These are phyloP conservation scores for Diospyros kaki DNA, from an alignment of 148 eudicot species.

Conservation along the genomic window DNA sequence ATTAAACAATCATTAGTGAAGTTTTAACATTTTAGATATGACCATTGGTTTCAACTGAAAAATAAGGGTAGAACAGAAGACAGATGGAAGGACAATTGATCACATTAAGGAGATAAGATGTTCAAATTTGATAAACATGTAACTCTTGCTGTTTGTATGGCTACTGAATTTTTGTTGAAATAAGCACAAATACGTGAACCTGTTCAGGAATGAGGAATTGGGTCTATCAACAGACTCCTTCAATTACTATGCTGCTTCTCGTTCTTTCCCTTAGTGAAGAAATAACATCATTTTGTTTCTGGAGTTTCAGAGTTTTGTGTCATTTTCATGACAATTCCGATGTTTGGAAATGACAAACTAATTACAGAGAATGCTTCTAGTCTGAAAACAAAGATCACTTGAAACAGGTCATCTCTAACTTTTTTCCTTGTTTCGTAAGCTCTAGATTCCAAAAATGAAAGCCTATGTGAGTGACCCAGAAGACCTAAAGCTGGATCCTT, in stretches of 20 bases:
- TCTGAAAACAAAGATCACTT: too few species aligned
- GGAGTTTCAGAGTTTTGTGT: neutral
- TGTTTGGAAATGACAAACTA: neutral
- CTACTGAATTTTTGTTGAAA: neutral
- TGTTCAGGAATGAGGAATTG: neutral
- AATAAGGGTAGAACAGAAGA: neutral
- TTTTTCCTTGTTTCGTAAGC: constrained; percentile 50
- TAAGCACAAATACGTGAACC: too few species aligned
- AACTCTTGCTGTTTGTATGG: constrained; percentile 7
- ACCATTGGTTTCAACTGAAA: neutral
- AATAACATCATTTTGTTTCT: neutral
- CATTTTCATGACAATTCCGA: too few species aligned
- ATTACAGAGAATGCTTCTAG: too few species aligned
- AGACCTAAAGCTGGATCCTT: constrained; percentile 90
- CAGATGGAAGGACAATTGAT: neutral
- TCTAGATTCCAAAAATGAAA: constrained; percentile 99
- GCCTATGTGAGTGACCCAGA: constrained; percentile 99
- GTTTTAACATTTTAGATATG: neutral
- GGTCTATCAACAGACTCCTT: constrained; percentile 8
- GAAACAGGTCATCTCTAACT: constrained; percentile 25
- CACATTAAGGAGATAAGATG: constrained; percentile 1
- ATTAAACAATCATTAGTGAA: neutral
- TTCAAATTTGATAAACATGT: neutral
- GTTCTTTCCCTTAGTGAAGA: neutral
- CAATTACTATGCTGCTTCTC: neutral